Evolutionary conservation across 345 rosid genomes (phyloP), one percentile per base, ranked within the genome.

Genomic region (Populus ilicifolia): DNA sequence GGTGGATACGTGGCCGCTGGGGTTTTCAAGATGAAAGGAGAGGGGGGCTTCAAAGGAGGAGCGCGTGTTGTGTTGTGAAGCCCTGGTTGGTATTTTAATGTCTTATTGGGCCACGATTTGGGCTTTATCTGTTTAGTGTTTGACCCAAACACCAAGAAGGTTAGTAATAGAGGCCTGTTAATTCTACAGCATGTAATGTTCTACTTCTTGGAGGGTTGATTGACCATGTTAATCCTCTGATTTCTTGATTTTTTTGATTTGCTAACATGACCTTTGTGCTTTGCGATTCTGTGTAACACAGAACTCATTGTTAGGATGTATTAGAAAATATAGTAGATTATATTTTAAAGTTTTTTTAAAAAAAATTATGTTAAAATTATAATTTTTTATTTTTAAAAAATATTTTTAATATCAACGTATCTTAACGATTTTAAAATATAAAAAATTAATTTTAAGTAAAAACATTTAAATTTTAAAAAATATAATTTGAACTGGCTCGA

Each of bases 1-100:
- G 25, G 16, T 69, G 27, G 66, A 77, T 73, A 75, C 43, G 82
- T 23, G 35, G 83, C 87, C 74, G 80, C 84, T 84, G 75, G 87
- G 82, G 84, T 83, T 81, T 80, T 63, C 20, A 7, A 0, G 2
- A 16, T 1, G 6, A 41, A 30, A 41, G 50, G 25, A 35, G 50
- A 0, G 1, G 39, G 20, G 0, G 2, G 2, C 2, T 6, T 30
- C 35, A 11, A 38, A 75, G 72, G 36, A 29, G 35, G n/a, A 17
- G 67, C 1, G 16, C 1, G 63, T 2, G 10, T 18, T 38, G 17
- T 67, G 71, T 20, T 4, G 36, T 33, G 36, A 33, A 77, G 35
- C 85, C 85, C 85, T 80, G 8, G 25, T 17, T 13, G 5, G 20
- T 27, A 56, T 56, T 56, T n/a, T 56, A 10, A 2, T 3, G 10